Conservation (phyloP, 1,284 basidiomycete species). For the Microbotryomycetes sp. region DNA sequence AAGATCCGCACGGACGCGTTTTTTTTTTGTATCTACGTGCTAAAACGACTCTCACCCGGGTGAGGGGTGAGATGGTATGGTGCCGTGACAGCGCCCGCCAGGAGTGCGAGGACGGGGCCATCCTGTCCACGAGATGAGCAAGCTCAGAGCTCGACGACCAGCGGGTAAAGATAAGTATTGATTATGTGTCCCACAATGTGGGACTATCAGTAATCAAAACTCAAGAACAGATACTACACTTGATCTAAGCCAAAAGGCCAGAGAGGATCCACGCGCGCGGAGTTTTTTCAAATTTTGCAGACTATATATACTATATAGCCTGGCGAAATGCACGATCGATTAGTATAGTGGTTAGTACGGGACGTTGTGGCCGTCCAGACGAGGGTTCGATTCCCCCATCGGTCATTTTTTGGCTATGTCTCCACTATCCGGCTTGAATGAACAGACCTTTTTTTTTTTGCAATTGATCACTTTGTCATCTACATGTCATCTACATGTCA, state of each 20-base stretch:
- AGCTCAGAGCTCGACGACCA: slow-evolving; percentile 9
- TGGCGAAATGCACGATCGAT: no score
- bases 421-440: no score
- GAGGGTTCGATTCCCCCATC: not conserved
- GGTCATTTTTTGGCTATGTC: no score
- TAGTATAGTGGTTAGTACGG: not conserved
- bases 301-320: no score
- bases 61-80: no score
- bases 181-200: slow-evolving; percentile 32
- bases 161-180: slow-evolving; percentile 34
- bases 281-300: no score
- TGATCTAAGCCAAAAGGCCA: slow-evolving; percentile 95
- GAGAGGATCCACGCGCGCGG: no score
- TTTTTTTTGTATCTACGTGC: no score
- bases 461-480: no score
- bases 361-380: not conserved
- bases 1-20: no score
- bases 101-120: slow-evolving; percentile 28
- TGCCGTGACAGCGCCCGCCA: slow-evolving; percentile 26
- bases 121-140: slow-evolving; percentile 17
- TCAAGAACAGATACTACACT: slow-evolving; percentile 91
- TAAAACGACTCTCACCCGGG: no score
- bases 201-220: slow-evolving; percentile 39
- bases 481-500: no score
- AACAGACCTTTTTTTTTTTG: not conserved